Base-by-base conservation (phyloP, 2,329 filamentous ascomycete species). In the Hymenoscyphus albidus region DNA sequence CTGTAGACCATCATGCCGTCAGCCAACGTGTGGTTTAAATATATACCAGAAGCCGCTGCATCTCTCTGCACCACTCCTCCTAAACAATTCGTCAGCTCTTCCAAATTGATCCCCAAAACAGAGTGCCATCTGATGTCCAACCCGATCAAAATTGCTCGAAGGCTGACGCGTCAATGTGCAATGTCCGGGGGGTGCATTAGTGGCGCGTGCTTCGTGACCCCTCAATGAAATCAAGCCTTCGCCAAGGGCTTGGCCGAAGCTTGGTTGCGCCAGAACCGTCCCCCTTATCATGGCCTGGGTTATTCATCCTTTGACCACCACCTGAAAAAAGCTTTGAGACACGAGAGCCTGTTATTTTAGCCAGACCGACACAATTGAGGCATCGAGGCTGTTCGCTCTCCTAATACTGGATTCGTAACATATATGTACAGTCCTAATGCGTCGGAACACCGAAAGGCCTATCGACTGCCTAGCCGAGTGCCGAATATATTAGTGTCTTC, bases 181-280 rank as follows among this genome's bases (percentile, higher is more conserved):
- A 35, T 35, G 35, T 35, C 35, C 35, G 35, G 35, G 35, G 9
- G 48, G 48, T 22, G n/a, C 35, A 35, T 35, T 35, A 35, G 35
- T 35, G 35, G 27, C 27, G 27, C 27, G 27, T 27, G 27, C 27
- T 27, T 27, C 27, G 27, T 27, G 27, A 27, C 27, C 27, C 27
- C 27, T 27, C 27, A 27, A 27, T 27, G 55, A 9, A 35, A 57
- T 16, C 32, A 57, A 57, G 55, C 55, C 32, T 57, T 55, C 7
- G 31, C 55, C 55, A 57, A 57, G 55, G 27, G n/a, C 55, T 57
- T 57, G 55, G 55, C 55, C 1, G 35, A 57, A 57, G 55, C 55
- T 57, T 57, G 55, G 16, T 38, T 32, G 5, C 14, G 16, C n/a
- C 32, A 22, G 18, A 22, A 5, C 5, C 13, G 22, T 22, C 48